These are phyloP conservation scores for Tetrahymena elliotti DNA, from an alignment of 73 alveolate species.

Conservation along the genomic window DNA sequence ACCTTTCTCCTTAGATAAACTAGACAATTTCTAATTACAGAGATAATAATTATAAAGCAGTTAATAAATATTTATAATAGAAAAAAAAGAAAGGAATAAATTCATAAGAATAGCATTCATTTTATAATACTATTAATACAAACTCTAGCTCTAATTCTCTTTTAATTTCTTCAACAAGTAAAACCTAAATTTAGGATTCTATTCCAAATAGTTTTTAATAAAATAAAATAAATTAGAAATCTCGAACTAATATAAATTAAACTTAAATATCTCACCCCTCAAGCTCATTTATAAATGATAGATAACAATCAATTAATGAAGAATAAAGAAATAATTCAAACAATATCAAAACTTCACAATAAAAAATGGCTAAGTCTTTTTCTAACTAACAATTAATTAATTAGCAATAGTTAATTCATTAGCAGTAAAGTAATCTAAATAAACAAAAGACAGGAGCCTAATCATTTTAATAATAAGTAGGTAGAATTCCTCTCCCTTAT, in stretches of 20 bases:
- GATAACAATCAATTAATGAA: neutral
- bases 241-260: neutral
- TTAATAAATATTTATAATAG: neutral
- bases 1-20: neutral
- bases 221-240: neutral
- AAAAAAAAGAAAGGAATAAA: neutral
- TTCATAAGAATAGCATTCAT: neutral
- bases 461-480: neutral
- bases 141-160: neutral
- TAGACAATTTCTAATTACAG: neutral
- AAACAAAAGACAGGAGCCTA: neutral
- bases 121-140: neutral
- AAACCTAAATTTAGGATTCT: neutral
- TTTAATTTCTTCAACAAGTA: neutral
- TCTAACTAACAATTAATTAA: neutral
- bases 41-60: neutral
- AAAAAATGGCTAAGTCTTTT: neutral
- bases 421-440: neutral
- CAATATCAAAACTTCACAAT: neutral
- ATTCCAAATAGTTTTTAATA: neutral
- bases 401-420: neutral
- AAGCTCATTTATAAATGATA: neutral
- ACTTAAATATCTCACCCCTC: neutral
- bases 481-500: neutral
- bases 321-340: neutral